Percentiles rank a stretch among this genome's conserved stretches.
Conservation (phyloP, 2,329 filamentous ascomycete species). For the Neoascochyta sp. region DNA sequence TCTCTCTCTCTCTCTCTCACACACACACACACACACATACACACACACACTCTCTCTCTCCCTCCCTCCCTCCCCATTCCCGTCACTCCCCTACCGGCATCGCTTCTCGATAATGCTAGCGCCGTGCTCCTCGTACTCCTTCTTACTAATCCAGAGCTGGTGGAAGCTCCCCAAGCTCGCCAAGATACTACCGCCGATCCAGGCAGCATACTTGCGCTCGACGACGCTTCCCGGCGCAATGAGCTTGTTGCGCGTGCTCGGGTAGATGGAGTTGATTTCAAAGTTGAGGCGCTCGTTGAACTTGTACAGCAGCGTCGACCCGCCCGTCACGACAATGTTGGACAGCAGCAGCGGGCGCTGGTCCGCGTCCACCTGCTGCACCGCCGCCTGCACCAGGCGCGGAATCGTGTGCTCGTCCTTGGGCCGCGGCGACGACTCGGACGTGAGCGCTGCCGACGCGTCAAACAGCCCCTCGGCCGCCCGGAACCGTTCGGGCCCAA, state of each 20-base stretch:
- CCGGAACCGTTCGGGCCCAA: slow-evolving; percentile 80
- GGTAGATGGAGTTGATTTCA: slow-evolving; percentile 78
- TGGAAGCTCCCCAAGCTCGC: slow-evolving; percentile 96
- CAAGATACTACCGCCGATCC: slow-evolving; percentile 95
- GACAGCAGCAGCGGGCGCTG: slow-evolving; percentile 75
- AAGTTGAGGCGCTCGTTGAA: slow-evolving; percentile 87
- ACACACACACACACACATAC: no score
- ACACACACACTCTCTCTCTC: no score
- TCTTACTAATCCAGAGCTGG: slow-evolving; percentile 98
- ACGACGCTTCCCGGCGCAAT: slow-evolving; percentile 81
- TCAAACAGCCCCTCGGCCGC: slow-evolving; percentile 91
- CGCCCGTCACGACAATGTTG: slow-evolving; percentile 92
- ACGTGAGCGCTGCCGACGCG: slow-evolving; percentile 65
- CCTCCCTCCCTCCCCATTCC: no score
- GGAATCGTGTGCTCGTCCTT: slow-evolving; percentile 77
- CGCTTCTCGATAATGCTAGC: slow-evolving; percentile 88
- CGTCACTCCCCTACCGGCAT: slow-evolving; percentile 64
- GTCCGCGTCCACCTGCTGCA: slow-evolving; percentile 83
- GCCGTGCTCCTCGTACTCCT: slow-evolving; percentile 97
- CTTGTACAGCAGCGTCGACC: slow-evolving; percentile 80
- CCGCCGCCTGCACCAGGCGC: slow-evolving; percentile 71
- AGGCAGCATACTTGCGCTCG: slow-evolving; percentile 87
- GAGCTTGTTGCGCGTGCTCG: slow-evolving; percentile 80
- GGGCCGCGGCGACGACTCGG: slow-evolving; percentile 50
- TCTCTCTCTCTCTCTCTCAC: no score